Conservation (phyloP, 2,329 filamentous ascomycete genomes). For the Mariannaea elegans region DNA sequence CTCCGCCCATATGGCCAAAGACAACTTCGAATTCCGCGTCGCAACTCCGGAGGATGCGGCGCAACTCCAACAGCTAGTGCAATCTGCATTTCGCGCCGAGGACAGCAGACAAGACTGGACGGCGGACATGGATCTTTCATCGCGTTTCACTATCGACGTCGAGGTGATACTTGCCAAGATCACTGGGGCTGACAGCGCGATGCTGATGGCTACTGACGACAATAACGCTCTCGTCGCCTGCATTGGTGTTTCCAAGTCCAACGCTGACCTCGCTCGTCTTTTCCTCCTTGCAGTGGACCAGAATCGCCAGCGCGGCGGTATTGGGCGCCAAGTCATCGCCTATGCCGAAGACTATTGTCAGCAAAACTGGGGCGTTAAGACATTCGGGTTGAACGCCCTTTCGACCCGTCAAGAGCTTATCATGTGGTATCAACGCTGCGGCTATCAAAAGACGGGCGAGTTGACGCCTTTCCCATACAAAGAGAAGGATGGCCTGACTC, state of each 20-base stretch:
- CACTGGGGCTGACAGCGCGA: slow-evolving; percentile 34
- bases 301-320: slow-evolving; percentile 40
- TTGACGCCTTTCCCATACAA: slow-evolving; percentile 44
- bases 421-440: slow-evolving; percentile 47
- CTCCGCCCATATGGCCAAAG: slow-evolving; percentile 12
- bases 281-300: slow-evolving; percentile 48
- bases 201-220: slow-evolving; percentile 41
- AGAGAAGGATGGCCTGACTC: slow-evolving; percentile 5
- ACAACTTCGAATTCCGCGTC: slow-evolving; percentile 46
- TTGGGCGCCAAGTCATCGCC: slow-evolving; percentile 45
- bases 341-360: slow-evolving; percentile 45
- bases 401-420: slow-evolving; percentile 45
- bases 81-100: slow-evolving; percentile 51
- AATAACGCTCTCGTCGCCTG: slow-evolving; percentile 37
- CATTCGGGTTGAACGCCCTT: slow-evolving; percentile 46
- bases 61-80: slow-evolving; percentile 47
- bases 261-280: slow-evolving; percentile 40
- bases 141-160: slow-evolving; percentile 74
- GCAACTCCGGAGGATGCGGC: slow-evolving; percentile 49
- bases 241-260: slow-evolving; percentile 40
- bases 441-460: slow-evolving; percentile 47
- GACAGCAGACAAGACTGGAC: slow-evolving; percentile 47
- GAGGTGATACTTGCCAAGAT: slow-evolving; percentile 68
- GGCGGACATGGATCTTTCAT: slow-evolving; percentile 63
- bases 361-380: slow-evolving; percentile 38